Base-by-base conservation (phyloP, 257 asterid species). In the Nicotiana obtusifolia region DNA sequence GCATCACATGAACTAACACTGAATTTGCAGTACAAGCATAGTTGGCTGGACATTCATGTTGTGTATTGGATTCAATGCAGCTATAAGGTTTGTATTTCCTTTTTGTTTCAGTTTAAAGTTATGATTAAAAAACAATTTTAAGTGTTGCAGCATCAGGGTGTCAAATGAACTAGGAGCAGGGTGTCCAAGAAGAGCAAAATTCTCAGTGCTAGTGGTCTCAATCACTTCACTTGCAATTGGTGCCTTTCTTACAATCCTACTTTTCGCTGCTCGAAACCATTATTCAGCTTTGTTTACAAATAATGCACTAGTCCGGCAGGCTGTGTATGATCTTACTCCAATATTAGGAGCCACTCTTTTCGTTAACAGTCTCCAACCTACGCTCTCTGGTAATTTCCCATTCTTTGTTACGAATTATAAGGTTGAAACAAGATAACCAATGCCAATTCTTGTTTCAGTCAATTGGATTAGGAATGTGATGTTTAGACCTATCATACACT, bases 31-130 rank as follows among this genome's bases (percentile, higher is more conserved):
- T 76, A 24, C 49, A 41, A 77, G 77, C 78, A 77, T 83, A 2
- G 7, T 78, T 17, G 85, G 78, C 3, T 82, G 85, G 85, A 68
- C 85, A 1, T 17, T 64, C 47, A 82, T 77, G 85, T 20, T 64
- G 19, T 62, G 77, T 28, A 64, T 82, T 77, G 85, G 85, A 82
- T 64, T 82, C 60, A 76, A 78, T 77, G 85, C 79, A 5, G 85
- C 85, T 9, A 78, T 68, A 67, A 83, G 83, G 83, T 83, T 30
- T 20, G 44, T 65, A 3, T 65, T 80, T 41, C 11, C 47, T 41
- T 41, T 41, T 80, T 4, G 31, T 5, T 64, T 16, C 24, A 22
- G 33, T 30, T 30, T 3, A 30, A 30, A 30, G 33, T 30, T 30
- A 30, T 30, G 33, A 30, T 30, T 30, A 30, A 30, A 30, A 30